phyloP scores from a whole-genome alignment of 257 asterid species.

The Ilex asprella region DNA sequence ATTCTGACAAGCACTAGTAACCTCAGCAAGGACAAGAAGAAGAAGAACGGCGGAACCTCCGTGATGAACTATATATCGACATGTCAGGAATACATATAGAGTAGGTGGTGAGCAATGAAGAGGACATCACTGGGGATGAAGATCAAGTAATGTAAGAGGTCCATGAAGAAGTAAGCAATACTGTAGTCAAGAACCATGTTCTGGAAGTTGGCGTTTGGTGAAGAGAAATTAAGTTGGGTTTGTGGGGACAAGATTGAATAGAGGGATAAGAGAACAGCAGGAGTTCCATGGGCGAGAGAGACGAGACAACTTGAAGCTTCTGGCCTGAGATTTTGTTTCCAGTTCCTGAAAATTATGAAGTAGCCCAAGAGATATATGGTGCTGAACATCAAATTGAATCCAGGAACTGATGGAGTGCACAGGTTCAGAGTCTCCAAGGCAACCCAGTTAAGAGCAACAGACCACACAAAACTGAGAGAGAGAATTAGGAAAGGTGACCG shows the following conservation, averaged over 20 bases:
- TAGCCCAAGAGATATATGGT: constrained; percentile 38
- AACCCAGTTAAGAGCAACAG: constrained; percentile 8
- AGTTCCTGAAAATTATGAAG: constrained; percentile 6
- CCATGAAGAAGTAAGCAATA: constrained; percentile 58
- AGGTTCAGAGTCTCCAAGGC: constrained; percentile 31
- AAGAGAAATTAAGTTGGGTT: constrained; percentile 22
- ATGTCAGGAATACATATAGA: constrained; percentile 50
- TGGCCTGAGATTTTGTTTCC: too few relatives aligned
- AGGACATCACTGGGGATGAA: constrained; percentile 45
- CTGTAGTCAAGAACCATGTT: constrained; percentile 51
- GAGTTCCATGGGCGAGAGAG: constrained; percentile 60
- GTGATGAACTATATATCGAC: constrained; percentile 45
- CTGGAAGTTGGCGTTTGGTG: constrained; percentile 45
- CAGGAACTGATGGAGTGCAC: constrained; percentile 20
- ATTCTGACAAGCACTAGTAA: constrained; percentile 64
- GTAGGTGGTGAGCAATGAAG: constrained; percentile 70
- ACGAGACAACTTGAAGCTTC: constrained; percentile 41
- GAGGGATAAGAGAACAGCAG: constrained; percentile 41
- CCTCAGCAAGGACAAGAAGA: constrained; percentile 49
- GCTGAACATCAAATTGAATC: constrained; percentile 42
- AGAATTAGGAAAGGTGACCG: too few relatives aligned
- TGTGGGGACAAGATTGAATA: constrained; percentile 18
- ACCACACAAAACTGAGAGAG: not conserved
- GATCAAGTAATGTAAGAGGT: constrained; percentile 50
- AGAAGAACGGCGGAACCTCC: constrained; percentile 58